These are phyloP conservation scores for Spirogloea muscicola DNA, from an alignment of 139 green algal genomes.

Conservation along the genomic window DNA sequence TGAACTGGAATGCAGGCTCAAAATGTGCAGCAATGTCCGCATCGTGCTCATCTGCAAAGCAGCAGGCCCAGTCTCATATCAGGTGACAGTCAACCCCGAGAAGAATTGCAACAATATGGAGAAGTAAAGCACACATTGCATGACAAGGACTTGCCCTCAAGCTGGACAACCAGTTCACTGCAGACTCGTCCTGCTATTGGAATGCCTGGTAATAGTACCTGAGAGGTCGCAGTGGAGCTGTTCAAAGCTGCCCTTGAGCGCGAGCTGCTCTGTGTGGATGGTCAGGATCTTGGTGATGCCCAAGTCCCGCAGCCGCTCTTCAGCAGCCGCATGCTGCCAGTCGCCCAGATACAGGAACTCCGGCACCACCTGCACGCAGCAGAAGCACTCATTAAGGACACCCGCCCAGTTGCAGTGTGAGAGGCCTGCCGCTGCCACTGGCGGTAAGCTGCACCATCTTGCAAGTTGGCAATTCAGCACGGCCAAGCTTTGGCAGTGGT, in stretches of 20 bases:
- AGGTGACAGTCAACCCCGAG: background rate
- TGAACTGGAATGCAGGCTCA: conserved; percentile 58
- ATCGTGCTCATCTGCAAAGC: conserved; percentile 69
- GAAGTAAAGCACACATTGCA: background rate
- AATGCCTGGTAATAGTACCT: background rate
- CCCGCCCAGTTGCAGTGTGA: too few relatives aligned
- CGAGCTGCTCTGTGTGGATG: background rate
- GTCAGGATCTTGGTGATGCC: conserved; percentile 2
- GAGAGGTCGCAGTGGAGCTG: background rate
- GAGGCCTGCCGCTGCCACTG: too few relatives aligned
- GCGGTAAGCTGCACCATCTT: too few relatives aligned
- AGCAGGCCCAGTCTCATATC: background rate
- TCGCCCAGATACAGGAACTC: conserved; percentile 4
- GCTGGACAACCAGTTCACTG: background rate
- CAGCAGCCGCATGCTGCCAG: background rate
- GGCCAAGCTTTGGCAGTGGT: too few relatives aligned
- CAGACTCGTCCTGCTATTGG: background rate
- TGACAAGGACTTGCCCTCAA: background rate
- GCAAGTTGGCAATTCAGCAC: too few relatives aligned
- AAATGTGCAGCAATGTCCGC: conserved; percentile 72
- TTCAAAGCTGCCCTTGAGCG: background rate
- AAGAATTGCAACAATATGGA: background rate
- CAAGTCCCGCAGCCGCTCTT: background rate
- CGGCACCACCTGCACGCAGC: conserved; percentile 1
- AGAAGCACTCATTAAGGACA: background rate